Evolutionary conservation across 2,329 filamentous ascomycete genomes (phyloP), one percentile per base, ranked within the genome.

Genomic region (Canariomyces notabilis): DNA sequence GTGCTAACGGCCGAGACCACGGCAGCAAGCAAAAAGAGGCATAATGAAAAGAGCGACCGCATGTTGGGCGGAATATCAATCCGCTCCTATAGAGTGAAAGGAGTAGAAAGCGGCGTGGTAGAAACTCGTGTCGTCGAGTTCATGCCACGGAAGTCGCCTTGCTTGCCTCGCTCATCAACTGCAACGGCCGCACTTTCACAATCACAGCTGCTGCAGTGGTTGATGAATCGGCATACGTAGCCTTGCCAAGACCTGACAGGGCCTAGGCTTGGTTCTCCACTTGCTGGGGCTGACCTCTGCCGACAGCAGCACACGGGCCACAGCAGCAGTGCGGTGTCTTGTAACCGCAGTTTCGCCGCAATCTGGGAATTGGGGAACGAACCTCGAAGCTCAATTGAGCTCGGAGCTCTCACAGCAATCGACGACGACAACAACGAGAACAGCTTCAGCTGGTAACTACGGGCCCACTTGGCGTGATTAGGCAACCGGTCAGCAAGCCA

Each of bases 1-100:
- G 83, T 84, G 72, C 90, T 95, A 61, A 85, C 70, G 47, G 89
- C 89, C 65, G 84, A 79, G 57, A 80, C 86, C 48, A 81, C 72
- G 61, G 83, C 76, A 53, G 80, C 70, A 53, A 87, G 74, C 54
- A 80, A 73, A 60, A 89, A 71, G 51, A 88, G 67, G 55, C 89
- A 70, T 62, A 87, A 75, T 59, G 84, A 83, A 69, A 85, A 67
- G 64, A 85, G 69, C 73, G 83, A 86, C 77, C 81, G 79, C 88
- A 94, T 81, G 63, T 55, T 55, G 50, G 38, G 49, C 37, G 42
- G 34, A 43, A 29, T 16, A 15, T 38, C 20, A 44, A 44, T 26
- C 41, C 46, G 16, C 22, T 23, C 44, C 37, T 46, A 42, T 40
- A 37, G 42, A 54, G 32, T 54, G 51, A 48, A 54, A 48, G 34